phyloP scores from a whole-genome alignment of 1,284 basidiomycete genomes.

The Inonotus obliquus region DNA sequence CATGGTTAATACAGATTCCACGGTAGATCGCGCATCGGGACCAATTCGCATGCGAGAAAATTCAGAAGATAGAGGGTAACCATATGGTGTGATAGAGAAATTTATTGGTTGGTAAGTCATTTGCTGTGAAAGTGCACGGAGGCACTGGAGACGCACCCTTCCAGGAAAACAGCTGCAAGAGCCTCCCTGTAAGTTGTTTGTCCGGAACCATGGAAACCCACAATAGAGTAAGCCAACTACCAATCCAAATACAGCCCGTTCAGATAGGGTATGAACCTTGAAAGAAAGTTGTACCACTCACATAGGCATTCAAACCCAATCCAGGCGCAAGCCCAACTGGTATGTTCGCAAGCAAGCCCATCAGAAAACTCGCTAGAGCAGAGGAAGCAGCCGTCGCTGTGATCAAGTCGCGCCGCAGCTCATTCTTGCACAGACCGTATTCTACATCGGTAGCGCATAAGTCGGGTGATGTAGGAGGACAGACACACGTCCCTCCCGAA shows the following conservation, averaged over 20 bases:
- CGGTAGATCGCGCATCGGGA: not conserved
- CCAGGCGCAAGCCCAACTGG: constrained; percentile 81
- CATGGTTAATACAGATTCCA: not conserved
- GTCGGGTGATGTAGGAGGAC: constrained; percentile 40
- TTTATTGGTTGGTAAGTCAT: not conserved
- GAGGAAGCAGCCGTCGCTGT: constrained; percentile 77
- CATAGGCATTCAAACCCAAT: constrained; percentile 80
- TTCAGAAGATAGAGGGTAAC: not conserved
- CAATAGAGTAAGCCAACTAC: constrained; percentile 84
- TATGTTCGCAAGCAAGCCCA: constrained; percentile 83
- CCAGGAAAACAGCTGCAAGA: constrained; percentile 83
- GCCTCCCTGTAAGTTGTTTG: constrained; percentile 77
- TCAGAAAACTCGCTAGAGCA: constrained; percentile 71
- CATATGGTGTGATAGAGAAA: not conserved
- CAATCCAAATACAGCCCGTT: not conserved
- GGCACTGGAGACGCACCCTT: constrained; percentile 49
- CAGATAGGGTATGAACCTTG: not conserved
- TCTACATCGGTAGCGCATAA: constrained; percentile 50
- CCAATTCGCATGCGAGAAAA: not conserved
- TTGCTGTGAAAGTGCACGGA: not conserved
- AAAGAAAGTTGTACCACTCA: constrained; percentile 31
- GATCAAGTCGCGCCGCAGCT: constrained; percentile 69
- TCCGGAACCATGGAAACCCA: constrained; percentile 78
- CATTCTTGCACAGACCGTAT: constrained; percentile 65
- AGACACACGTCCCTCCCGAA: constrained; percentile 81